Percentiles rank a stretch among this genome's conserved stretches.
These are phyloP conservation scores for Mucor circinelloides DNA, from an alignment of 371 early-diverging fungal genomes.

Conservation along the genomic window DNA sequence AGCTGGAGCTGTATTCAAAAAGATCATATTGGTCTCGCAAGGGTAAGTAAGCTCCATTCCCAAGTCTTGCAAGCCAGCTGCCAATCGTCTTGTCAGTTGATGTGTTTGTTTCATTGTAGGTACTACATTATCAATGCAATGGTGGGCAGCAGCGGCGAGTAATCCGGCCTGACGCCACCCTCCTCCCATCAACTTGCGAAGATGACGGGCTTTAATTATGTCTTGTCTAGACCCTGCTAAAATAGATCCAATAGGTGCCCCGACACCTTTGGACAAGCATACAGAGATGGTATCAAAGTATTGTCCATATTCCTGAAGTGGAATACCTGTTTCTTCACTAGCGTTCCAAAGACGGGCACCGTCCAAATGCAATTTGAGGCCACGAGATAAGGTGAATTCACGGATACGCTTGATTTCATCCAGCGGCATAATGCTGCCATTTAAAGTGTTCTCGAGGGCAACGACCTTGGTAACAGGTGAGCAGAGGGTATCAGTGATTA, in stretches of 20 bases:
- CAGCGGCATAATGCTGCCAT: constrained; percentile 79
- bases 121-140: constrained; percentile 66
- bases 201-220: constrained; percentile 76
- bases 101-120: constrained; percentile 71
- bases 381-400: constrained; percentile 47
- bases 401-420: constrained; percentile 71
- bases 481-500: constrained; percentile 24
- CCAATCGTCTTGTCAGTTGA: constrained; percentile 59
- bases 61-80: constrained; percentile 51
- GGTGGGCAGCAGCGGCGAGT: constrained; percentile 73
- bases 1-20: constrained; percentile 54
- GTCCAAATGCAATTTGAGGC: constrained; percentile 77
- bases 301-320: constrained; percentile 68
- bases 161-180: constrained; percentile 90
- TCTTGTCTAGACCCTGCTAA: constrained; percentile 62
- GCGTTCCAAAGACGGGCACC: constrained; percentile 94
- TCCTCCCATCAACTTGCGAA: constrained; percentile 89
- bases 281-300: constrained; percentile 82
- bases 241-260: constrained; percentile 90
- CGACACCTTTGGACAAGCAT: constrained; percentile 86
- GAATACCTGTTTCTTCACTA: constrained; percentile 63
- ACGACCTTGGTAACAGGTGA: constrained; percentile 54
- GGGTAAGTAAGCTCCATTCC: constrained; percentile 65
- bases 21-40: constrained; percentile 91
- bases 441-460: constrained; percentile 88